Evolutionary conservation across 345 rosid genomes (phyloP).

Genomic region (Acer saccharum): DNA sequence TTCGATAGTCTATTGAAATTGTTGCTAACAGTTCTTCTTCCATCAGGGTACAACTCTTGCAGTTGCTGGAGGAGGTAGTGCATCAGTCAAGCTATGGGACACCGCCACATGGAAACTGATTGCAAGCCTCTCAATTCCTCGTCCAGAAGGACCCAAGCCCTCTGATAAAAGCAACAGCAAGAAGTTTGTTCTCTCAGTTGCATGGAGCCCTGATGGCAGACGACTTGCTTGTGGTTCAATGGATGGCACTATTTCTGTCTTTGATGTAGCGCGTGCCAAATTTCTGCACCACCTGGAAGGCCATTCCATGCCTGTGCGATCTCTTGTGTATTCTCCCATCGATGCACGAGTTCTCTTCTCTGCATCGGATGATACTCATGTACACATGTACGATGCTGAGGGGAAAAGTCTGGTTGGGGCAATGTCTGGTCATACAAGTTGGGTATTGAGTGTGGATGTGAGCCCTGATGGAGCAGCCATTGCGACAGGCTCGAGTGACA

Average conservation of each 20-base stretch:
- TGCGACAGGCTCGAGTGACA: conserved; percentile 93
- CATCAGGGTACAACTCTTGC: conserved; percentile 89
- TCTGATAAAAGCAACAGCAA: conserved; percentile 83
- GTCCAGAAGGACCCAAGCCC: conserved; percentile 80
- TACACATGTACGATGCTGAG: conserved; percentile 88
- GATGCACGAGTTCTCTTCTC: conserved; percentile 77
- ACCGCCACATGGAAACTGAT: conserved; percentile 85
- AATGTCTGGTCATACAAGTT: conserved; percentile 89
- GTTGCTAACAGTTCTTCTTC: conserved; percentile 20
- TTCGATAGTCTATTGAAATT: not conserved
- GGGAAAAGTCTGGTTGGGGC: conserved; percentile 72
- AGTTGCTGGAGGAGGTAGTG: conserved; percentile 98
- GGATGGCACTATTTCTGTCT: conserved; percentile 89
- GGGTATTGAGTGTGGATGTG: conserved; percentile 93
- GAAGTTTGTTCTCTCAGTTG: conserved; percentile 88
- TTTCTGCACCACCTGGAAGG: conserved; percentile 90
- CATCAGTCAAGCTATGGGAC: conserved; percentile 94
- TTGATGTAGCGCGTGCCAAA: conserved; percentile 78
- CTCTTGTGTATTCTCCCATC: conserved; percentile 80
- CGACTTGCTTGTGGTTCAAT: conserved; percentile 88
- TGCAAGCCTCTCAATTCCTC: conserved; percentile 73
- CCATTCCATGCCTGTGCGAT: conserved; percentile 90
- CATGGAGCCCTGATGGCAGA: conserved; percentile 90
- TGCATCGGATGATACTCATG: conserved; percentile 88
- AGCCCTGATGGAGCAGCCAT: conserved; percentile 89